Percentiles rank a stretch among this genome's conserved stretches.
Evolutionary conservation across 2,329 filamentous ascomycete species (phyloP).

Genomic region (Fusarium sp.): DNA sequence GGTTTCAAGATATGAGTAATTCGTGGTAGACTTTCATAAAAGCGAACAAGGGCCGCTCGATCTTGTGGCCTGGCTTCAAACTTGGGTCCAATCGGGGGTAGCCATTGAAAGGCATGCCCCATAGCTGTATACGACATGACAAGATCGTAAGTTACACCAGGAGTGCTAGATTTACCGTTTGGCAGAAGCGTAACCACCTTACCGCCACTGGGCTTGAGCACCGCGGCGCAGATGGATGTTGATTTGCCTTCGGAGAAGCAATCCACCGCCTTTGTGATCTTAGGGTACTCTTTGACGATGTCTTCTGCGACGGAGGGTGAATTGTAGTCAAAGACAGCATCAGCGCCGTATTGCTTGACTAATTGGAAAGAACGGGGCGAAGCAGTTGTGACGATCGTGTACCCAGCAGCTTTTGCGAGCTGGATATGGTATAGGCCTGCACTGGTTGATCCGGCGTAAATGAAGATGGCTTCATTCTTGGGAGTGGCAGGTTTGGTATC

Average conservation of each 20-base stretch:
- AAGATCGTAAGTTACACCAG: background rate
- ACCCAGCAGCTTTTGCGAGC: background rate
- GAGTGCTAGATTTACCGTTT: rapidly evolving
- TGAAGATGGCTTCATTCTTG: background rate
- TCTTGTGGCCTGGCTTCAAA: background rate
- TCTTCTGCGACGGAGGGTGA: background rate
- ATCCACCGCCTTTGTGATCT: background rate
- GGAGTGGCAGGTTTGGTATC: background rate
- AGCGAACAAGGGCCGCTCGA: background rate
- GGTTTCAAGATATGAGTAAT: background rate
- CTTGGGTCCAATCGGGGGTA: background rate
- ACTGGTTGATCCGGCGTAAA: background rate
- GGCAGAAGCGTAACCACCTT: background rate
- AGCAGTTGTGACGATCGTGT: rapidly evolving
- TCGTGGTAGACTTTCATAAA: background rate
- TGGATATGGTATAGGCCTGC: background rate
- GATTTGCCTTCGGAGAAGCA: background rate
- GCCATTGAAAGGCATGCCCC: background rate
- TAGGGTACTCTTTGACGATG: background rate
- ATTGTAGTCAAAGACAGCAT: background rate
- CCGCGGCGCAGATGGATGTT: background rate
- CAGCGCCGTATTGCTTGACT: background rate
- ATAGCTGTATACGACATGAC: background rate
- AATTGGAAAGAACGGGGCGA: rapidly evolving
- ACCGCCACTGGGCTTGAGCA: rapidly evolving